A percentile compares a stretch with the other conserved stretches of the same genome.
These are phyloP conservation scores for Pelagophyceae sp. DNA, from an alignment of 352 stramenopile genomes.

Conservation along the genomic window DNA sequence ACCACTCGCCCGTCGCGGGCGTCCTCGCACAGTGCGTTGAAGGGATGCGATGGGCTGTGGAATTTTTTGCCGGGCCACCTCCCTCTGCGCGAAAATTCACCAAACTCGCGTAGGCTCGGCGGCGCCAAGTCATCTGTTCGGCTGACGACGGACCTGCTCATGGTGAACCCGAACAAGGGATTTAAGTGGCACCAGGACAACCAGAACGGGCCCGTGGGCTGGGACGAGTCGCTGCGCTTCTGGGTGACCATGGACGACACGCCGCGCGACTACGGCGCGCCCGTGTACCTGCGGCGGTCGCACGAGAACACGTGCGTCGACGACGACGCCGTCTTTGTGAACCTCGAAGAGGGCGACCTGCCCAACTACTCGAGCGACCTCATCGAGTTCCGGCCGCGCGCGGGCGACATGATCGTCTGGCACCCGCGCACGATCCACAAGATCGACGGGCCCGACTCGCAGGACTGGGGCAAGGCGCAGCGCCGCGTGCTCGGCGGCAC, in stretches of 20 bases:
- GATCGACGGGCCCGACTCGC: conserved; percentile 54
- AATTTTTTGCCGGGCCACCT: too few species aligned
- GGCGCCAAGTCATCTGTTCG: conserved; percentile 51
- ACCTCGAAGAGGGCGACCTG: conserved; percentile 52
- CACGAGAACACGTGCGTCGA: conserved; percentile 50
- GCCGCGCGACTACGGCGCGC: conserved; percentile 53
- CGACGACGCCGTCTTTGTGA: conserved; percentile 54
- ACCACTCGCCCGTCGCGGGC: conserved; percentile 54
- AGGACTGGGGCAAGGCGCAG: conserved; percentile 53
- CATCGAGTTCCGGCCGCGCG: conserved; percentile 51
- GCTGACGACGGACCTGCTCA: conserved; percentile 57
- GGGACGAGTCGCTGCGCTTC: conserved; percentile 53
- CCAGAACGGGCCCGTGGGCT: conserved; percentile 58
- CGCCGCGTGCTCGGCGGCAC: conserved; percentile 54
- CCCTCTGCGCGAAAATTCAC: too few species aligned
- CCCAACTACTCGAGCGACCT: conserved; percentile 48
- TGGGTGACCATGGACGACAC: conserved; percentile 67
- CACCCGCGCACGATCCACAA: conserved; percentile 62
- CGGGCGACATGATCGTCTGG: conserved; percentile 63
- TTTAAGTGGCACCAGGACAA: conserved; percentile 72
- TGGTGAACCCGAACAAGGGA: conserved; percentile 68
- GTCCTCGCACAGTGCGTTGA: conserved; percentile 52
- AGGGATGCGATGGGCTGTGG: too few species aligned
- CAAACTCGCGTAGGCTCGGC: too few species aligned
- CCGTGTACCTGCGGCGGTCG: conserved; percentile 55